Conservation (phyloP, 345 rosid species). For the Zanthoxylum bungeanum region DNA sequence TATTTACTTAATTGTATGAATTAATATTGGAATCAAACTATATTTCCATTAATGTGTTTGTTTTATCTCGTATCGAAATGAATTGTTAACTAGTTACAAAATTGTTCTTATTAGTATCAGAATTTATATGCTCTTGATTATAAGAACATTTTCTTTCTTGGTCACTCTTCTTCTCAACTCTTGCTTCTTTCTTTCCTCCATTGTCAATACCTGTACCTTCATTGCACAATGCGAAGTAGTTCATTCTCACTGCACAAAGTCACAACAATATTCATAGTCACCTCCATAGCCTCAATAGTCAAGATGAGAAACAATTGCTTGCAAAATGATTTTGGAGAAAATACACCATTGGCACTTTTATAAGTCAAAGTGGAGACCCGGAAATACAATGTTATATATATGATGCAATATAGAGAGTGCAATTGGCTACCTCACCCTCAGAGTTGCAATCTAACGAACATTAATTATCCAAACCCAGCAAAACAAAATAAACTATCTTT, state of each 20-base stretch:
- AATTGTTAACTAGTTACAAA: too few species aligned
- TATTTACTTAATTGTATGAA: too few species aligned
- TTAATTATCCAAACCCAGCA: background rate
- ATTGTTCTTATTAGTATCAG: too few species aligned
- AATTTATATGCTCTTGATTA: too few species aligned
- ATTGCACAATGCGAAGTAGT: background rate
- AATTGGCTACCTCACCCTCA: background rate
- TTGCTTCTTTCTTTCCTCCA: background rate
- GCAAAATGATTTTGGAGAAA: too few species aligned
- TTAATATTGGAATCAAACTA: too few species aligned
- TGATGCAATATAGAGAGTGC: too few species aligned
- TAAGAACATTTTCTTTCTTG: too few species aligned
- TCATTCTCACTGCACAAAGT: background rate
- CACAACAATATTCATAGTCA: background rate
- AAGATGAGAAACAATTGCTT: too few species aligned
- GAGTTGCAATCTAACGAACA: background rate
- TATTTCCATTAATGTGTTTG: too few species aligned
- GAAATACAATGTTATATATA: background rate
- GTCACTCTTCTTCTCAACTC: background rate
- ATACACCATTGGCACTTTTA: background rate
- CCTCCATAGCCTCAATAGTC: too few species aligned
- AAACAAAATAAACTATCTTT: background rate
- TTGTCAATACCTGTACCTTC: background rate
- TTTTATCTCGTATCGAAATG: too few species aligned
- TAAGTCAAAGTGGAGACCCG: background rate